phyloP scores from a whole-genome alignment of 345 rosid genomes.

The Sonneratia alba region DNA sequence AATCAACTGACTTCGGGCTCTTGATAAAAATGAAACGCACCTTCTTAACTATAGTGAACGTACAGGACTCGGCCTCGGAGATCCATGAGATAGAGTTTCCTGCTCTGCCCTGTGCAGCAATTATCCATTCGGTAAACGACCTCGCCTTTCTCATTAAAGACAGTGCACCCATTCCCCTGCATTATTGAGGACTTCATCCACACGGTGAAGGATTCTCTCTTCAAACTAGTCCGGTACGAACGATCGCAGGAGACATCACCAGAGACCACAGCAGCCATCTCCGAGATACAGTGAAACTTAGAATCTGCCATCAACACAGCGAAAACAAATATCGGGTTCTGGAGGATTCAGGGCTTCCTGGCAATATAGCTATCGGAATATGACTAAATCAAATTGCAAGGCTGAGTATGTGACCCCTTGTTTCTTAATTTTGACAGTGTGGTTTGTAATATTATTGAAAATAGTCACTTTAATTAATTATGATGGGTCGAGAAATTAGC shows the following conservation, averaged over 20 bases:
- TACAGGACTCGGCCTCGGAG: slow-evolving; percentile 28
- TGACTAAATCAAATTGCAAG: too few species aligned
- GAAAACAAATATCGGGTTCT: background rate
- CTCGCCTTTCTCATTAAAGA: slow-evolving; percentile 29
- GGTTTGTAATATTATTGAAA: too few species aligned
- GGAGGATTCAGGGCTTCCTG: too few species aligned
- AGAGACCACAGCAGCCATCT: background rate
- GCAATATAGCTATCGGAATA: too few species aligned
- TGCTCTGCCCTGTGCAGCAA: slow-evolving; percentile 25
- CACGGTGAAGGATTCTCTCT: slow-evolving; percentile 28
- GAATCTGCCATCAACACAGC: background rate
- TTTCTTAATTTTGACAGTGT: too few species aligned
- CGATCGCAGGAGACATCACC: background rate
- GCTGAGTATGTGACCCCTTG: too few species aligned
- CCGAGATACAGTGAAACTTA: slow-evolving; percentile 7
- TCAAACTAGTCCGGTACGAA: slow-evolving; percentile 11
- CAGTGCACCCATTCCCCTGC: slow-evolving; percentile 40
- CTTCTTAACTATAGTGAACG: slow-evolving; percentile 27
- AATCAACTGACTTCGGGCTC: background rate
- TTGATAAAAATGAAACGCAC: slow-evolving; percentile 10
- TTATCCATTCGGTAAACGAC: slow-evolving; percentile 38
- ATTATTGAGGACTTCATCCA: slow-evolving; percentile 45
- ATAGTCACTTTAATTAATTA: too few species aligned
- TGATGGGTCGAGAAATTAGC: too few species aligned
- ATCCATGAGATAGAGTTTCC: slow-evolving; percentile 37